Percentiles rank a stretch among this genome's conserved stretches.
phyloP scores from a whole-genome alignment of 257 asterid species.

The Plantago ovata region DNA sequence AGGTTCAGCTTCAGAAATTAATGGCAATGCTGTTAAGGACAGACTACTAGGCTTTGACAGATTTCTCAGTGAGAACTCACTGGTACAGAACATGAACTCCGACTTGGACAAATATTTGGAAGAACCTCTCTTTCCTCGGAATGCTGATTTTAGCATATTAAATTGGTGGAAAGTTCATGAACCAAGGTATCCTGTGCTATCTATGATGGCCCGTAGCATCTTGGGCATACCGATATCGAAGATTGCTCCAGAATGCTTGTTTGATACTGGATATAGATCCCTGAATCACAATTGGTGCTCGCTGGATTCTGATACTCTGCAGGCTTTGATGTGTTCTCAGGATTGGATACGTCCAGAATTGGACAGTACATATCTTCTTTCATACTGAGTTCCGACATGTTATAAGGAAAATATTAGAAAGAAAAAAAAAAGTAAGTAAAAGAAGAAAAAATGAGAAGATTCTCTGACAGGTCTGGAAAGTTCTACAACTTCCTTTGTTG shows the following conservation, averaged over 20 bases:
- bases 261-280: conserved; percentile 51
- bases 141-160: conserved; percentile 62
- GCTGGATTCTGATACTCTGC: conserved; percentile 63
- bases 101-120: conserved; percentile 91
- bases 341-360: conserved; percentile 73
- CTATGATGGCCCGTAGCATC: conserved; percentile 88
- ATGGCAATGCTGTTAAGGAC: conserved; percentile 44
- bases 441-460: conserved; percentile 13
- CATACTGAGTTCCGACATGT: conserved; percentile 6
- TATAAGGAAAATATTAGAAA: background rate
- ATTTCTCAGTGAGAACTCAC: conserved; percentile 61
- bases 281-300: conserved; percentile 53
- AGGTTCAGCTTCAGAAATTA: conserved; percentile 40
- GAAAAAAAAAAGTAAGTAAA: too few relatives aligned
- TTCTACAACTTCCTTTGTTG: conserved; percentile 25
- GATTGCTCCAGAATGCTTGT: conserved; percentile 46
- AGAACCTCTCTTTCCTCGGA: conserved; percentile 81
- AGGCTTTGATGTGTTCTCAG: conserved; percentile 82
- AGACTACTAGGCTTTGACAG: conserved; percentile 75
- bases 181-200: conserved; percentile 76
- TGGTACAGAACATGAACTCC: conserved; percentile 51
- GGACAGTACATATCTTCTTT: conserved; percentile 41
- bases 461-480: conserved; percentile 30
- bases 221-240: conserved; percentile 85
- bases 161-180: conserved; percentile 98